Base-by-base conservation (phyloP, 441 rosid genomes). In the Pelargonium fulgidum region DNA sequence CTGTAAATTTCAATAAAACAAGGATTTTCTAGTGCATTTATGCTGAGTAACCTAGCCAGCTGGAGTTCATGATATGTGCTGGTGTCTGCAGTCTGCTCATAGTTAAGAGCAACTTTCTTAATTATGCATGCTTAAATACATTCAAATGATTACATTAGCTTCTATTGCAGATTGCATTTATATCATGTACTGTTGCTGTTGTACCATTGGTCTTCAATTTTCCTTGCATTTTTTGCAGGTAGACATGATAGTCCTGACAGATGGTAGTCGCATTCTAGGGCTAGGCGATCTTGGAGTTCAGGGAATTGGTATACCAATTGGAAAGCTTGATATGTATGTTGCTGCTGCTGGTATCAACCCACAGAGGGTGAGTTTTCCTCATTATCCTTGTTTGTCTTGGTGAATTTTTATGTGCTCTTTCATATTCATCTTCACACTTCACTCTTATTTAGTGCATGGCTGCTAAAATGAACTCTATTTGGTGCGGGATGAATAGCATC, bases 231-330 rank as follows among this genome's bases (percentile, higher is more conserved):
- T 24, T 33, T 73, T 67, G 70, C 87, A 94, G 91, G 99, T 94
- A 19, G 99, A 94, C 83, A 94, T 94, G 99, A 91, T 94, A 80
- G 99, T 91, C 45, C 75, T 94, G 62, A 94, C 99, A 8, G 99
- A 94, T 69, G 99, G 99, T 45, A 94, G 99, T 58, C 93, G 97
- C 66, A 89, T 94, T 76, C 96, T 94, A 73, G 99, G 99, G 79
- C 85, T 94, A 68, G 99, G 99, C 56, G 99, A 94, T 74, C 97
- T 94, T 70, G 99, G 99, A 67, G 97, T 91, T 68, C 99, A 94
- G 79, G 99, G 97, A 48, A 94, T 94, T 67, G 97, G 97, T 39
- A 94, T 91, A 77, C 96, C 99, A 19, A 90, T 94, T 26, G 97
- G 99, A 64, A 94, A 94, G 79, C 92, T 94, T 24, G 99, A 94